Evolutionary conservation across 441 rosid species (phyloP), one percentile per base, ranked within the genome.

Genomic region (Adansonia gregorii): DNA sequence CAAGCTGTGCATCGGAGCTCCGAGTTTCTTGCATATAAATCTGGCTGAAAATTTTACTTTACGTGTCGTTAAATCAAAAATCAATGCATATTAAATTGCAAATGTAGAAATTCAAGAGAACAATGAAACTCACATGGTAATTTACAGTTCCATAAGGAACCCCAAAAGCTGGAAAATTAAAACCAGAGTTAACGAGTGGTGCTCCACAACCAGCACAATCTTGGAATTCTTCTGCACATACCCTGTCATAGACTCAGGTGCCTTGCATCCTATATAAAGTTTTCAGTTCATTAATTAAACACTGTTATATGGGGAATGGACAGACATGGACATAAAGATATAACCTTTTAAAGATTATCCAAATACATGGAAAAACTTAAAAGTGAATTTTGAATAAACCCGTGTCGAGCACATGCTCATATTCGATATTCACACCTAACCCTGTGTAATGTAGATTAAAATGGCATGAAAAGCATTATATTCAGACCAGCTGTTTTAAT

Each of bases 181-280:
- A 55, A 55, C 65, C 51, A 1, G 54, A 15, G 54, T 24, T 75
- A 19, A 10, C n/a, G 27, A 75, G 31, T 17, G 17, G 19, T 31
- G 61, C 63, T 31, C 78, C 72, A 65, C 78, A 65, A n/a, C 52
- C 78, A 52, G 20, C 35, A 65, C 72, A 75, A 20, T 48, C 58
- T 35, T 52, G 61, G 24, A 41, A 56, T 45, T 55, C 64, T 15
- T 76, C 48, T 19, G 52, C 20, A 19, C 27, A 43, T 12, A 54
- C 24, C 43, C 11, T 76, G 54, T 76, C 73, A 56, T 20, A 22
- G 8, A 22, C 20, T 43, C 66, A 45, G 9, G 73, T 67, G 22
- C 66, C 54, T 20, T 31, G 74, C 24, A 55, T 55, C 73, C 79
- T 76, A 41, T n/a, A 39, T 9, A 15, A 41, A 3, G 2, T 4